Evolutionary conservation across 148 eudicot genomes (phyloP), one percentile per base, ranked within the genome.

Genomic region (Drosera capensis): DNA sequence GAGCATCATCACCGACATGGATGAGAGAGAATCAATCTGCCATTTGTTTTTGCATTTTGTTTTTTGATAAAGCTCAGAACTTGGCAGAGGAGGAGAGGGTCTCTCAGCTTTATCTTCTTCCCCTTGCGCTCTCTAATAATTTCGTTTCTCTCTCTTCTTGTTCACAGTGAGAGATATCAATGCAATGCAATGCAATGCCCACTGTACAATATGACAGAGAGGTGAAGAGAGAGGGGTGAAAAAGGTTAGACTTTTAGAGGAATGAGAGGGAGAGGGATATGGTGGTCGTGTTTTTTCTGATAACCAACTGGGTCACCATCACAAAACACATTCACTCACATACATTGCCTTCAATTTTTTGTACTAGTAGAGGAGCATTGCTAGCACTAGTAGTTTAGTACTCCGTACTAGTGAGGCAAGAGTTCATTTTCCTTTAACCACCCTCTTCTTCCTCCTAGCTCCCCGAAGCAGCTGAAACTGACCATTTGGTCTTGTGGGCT

Each of bases 171-270:
- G 13, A 16, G 50, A 15, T 4, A 14, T 26, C n/a, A 43, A 29
- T 49, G 23, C 36, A 54, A 55, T 60, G 59, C 67, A 65, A 49
- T 51, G 56, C 66, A 64, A 51, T 65, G 65, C 55, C 58, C 52
- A 57, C 56, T 76, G 67, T 62, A 46, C 45, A 49, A 40, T 52
- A 29, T 50, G 26, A 57, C 43, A 19, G 20, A 35, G 51, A 48
- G 22, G 57, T 12, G n/a, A n/a, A n/a, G n/a, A 25, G 42, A 40
- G 28, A 14, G 16, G 25, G 25, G 11, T 9, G 23, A n/a, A 42
- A 45, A 39, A 52, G n/a, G n/a, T n/a, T n/a, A n/a, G n/a, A n/a
- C 34, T 34, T 35, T 48, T 41, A 23, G 45, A 20, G n/a, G 48
- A 21, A 29, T 15, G 23, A 35, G 23, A 13, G 19, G 23, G 25